Conservation (phyloP, 2,329 filamentous ascomycete genomes). For the Stachybotrys elegans region DNA sequence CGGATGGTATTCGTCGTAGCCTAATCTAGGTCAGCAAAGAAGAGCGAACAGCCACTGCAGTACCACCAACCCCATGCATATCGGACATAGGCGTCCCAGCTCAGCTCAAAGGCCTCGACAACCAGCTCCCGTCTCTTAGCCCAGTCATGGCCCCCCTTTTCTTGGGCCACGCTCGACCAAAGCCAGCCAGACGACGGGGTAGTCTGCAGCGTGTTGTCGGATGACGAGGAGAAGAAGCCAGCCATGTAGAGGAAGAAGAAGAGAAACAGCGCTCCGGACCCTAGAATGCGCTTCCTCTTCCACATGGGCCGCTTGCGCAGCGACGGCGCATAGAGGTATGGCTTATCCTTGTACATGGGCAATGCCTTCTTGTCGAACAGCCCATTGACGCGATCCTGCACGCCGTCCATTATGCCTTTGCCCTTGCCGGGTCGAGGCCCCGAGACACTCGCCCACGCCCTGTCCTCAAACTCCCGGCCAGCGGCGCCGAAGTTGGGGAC, state of each 20-base stretch:
- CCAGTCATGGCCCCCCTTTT: slow-evolving; percentile 61
- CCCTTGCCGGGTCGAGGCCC: slow-evolving; percentile 27
- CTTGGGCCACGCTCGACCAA: slow-evolving; percentile 51
- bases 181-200: slow-evolving; percentile 42
- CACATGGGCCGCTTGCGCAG: slow-evolving; percentile 55
- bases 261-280: slow-evolving; percentile 45
- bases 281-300: slow-evolving; percentile 58
- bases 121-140: slow-evolving; percentile 71
- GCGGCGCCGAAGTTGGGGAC: slow-evolving; percentile 64
- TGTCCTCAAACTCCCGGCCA: slow-evolving; percentile 61
- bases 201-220: slow-evolving; percentile 26
- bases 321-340: slow-evolving; percentile 65
- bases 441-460: slow-evolving; percentile 53
- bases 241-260: slow-evolving; percentile 65
- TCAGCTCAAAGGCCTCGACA: slow-evolving; percentile 82
- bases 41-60: neutral
- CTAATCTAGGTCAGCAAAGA: too few species aligned
- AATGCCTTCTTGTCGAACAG: slow-evolving; percentile 59
- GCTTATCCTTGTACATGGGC: slow-evolving; percentile 99
- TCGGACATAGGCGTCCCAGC: slow-evolving; percentile 88
- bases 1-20: slow-evolving; percentile 83
- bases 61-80: slow-evolving; percentile 80
- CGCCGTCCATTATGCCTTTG: slow-evolving; percentile 39
- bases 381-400: slow-evolving; percentile 58
- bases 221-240: slow-evolving; percentile 48